Base-by-base conservation (phyloP, 1,284 basidiomycete species). In the Fomes fomentarius region DNA sequence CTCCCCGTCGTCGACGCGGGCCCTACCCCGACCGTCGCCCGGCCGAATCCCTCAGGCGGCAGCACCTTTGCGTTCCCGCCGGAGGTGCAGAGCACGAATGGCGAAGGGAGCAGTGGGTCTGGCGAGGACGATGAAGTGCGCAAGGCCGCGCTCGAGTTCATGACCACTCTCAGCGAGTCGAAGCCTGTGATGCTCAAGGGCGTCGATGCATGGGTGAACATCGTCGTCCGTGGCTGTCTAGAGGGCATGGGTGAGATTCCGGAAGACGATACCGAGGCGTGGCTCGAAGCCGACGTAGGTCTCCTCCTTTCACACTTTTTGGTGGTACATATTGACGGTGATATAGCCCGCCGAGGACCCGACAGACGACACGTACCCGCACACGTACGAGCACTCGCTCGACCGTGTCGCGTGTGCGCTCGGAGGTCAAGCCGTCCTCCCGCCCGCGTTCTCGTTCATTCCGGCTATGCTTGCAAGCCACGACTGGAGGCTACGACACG, bases 401-500 rank as follows among this genome's bases (percentile, higher is more conserved):
- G 90, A 93, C 65, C 76, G 91, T 5, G 71, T 93, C 21, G 85
- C 91, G 5, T 85, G 84, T 66, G 87, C 89, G 0, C 71, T 93
- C 8, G 88, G 89, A 44, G 89, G 91, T 0, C 77, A 84, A 54
- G 74, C 81, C 0, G 81, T 93, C 0, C 74, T 94, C 1, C 89
- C 87, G 0, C 81, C 85, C 4, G 86, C 91, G 2, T 93, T 92
- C 69, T 81, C 87, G 70, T 84, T 86, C 57, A 91, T 93, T 17
- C 88, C 90, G 0, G 84, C 82, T 0, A 89, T 94, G 84, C 76
- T 95, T 43, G 81, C 80, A 0, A 83, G 78, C 47, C 88, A 85
- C 54, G 90, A 94, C 68, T 95, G 92, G 93, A 77, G 89, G 45
- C 79, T 85, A 30, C 77, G 91, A 37, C 91, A 94, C 63, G 89